Evolutionary conservation across 176 grass and related monocot genomes (phyloP).

Genomic region (Zizania latifolia): DNA sequence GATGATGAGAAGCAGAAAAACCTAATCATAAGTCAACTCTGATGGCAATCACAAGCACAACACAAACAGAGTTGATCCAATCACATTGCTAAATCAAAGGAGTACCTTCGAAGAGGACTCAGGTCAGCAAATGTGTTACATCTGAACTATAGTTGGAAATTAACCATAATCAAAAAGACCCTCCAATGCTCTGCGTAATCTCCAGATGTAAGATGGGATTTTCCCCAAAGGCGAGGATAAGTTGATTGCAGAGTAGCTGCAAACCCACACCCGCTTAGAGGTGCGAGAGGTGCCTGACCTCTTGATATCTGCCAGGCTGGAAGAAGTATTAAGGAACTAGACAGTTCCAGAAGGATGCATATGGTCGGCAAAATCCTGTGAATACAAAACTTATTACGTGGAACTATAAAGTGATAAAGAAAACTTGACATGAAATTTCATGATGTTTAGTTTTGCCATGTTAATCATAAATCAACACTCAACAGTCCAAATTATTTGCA

Average conservation of each 20-base stretch:
- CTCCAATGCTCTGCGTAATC: constrained; percentile 53
- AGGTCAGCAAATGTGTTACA: constrained; percentile 42
- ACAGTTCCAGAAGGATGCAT: constrained; percentile 33
- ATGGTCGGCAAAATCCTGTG: constrained; percentile 13
- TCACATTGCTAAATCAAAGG: constrained; percentile 38
- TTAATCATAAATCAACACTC: not conserved
- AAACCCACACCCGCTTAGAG: constrained; percentile 75
- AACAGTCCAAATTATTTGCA: not conserved
- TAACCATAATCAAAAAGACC: constrained; percentile 76
- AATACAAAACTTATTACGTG: not conserved
- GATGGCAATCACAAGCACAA: constrained; percentile 21
- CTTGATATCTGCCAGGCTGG: constrained; percentile 61
- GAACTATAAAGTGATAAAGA: not conserved
- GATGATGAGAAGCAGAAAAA: constrained; percentile 52
- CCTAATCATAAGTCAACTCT: constrained; percentile 46
- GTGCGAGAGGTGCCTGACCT: constrained; percentile 41
- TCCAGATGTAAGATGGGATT: constrained; percentile 64
- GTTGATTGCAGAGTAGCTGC: constrained; percentile 23
- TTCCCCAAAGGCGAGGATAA: constrained; percentile 46
- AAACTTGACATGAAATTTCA: not conserved
- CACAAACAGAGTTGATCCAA: constrained; percentile 37
- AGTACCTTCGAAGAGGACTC: constrained; percentile 13
- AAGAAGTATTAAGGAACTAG: constrained; percentile 46
- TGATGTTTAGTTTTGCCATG: not conserved
- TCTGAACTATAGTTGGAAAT: constrained; percentile 34